phyloP scores from a whole-genome alignment of 768 basidiomycete genomes.

The Hemileccinum impolitum region DNA sequence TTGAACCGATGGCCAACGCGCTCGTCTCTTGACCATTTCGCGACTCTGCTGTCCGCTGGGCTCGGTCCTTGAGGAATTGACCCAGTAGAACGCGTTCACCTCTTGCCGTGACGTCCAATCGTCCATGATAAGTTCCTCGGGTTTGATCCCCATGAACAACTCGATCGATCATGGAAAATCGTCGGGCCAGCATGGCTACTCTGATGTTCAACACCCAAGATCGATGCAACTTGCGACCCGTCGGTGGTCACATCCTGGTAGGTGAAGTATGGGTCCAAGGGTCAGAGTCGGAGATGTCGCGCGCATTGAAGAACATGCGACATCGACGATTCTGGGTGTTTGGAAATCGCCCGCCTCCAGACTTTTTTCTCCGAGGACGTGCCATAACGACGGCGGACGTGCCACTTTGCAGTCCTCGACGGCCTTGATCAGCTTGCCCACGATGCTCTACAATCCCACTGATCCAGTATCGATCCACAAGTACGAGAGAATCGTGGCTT shows the following conservation, averaged over 20 bases:
- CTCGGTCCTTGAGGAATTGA: constrained; percentile 75
- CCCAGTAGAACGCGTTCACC: constrained; percentile 78
- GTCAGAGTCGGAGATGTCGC: too few relatives aligned
- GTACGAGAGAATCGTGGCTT: neutral
- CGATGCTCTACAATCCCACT: constrained; percentile 55
- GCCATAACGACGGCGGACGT: constrained; percentile 39
- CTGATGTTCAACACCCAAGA: constrained; percentile 67
- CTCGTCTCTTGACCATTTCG: constrained; percentile 59
- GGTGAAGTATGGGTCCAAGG: constrained; percentile 25
- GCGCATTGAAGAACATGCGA: too few relatives aligned
- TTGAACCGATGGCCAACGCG: constrained; percentile 82
- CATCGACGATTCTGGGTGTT: constrained; percentile 49
- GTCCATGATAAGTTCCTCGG: constrained; percentile 81
- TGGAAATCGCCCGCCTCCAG: constrained; percentile 52
- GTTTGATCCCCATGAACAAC: constrained; percentile 77
- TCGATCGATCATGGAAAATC: constrained; percentile 85
- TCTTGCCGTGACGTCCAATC: constrained; percentile 64
- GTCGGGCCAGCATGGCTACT: constrained; percentile 63
- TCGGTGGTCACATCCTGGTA: constrained; percentile 32
- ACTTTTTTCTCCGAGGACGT: constrained; percentile 48
- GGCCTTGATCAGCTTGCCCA: constrained; percentile 78
- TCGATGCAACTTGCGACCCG: too few relatives aligned
- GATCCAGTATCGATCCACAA: constrained; percentile 4
- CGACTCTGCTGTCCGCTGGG: constrained; percentile 61
- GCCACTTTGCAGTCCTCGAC: constrained; percentile 76